Percentiles rank a stretch among this genome's conserved stretches.
Conservation (phyloP, 2,329 filamentous ascomycete genomes). For the Fusarium tricinctum region DNA sequence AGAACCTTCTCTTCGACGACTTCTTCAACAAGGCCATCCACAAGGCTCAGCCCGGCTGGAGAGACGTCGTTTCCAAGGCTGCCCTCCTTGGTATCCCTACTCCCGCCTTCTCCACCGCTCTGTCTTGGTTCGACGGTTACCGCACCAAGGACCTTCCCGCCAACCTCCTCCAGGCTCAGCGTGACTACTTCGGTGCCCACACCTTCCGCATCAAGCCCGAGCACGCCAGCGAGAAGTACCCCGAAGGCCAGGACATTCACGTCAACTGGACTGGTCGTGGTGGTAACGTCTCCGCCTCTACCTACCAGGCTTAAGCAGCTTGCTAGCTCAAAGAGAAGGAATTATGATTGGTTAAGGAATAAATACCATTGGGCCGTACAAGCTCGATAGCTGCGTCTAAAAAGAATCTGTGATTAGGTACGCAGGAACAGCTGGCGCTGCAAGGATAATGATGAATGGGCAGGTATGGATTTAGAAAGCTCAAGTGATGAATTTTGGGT, state of each 20-base stretch:
- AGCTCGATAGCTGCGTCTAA: conserved; percentile 43
- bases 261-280: conserved; percentile 99
- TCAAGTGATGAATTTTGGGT: conserved; percentile 42
- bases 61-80: conserved; percentile 90
- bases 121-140: conserved; percentile 99
- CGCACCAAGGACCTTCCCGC: conserved; percentile 96
- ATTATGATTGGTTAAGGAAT: conserved; percentile 30
- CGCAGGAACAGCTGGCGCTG: conserved; percentile 45
- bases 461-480: conserved; percentile 47
- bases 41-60: conserved; percentile 93
- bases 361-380: conserved; percentile 42
- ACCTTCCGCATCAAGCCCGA: conserved; percentile 92
- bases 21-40: conserved; percentile 99
- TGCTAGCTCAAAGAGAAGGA: conserved; percentile 23
- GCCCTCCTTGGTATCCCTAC: conserved; percentile 96
- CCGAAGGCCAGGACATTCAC: conserved; percentile 89
- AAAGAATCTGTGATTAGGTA: conserved; percentile 45
- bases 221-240: conserved; percentile 81
- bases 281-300: conserved; percentile 96
- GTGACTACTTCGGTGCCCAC: conserved; percentile 99
- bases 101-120: conserved; percentile 94
- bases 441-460: conserved; percentile 49
- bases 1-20: conserved; percentile 98
- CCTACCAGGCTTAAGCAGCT: conserved; percentile 87
- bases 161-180: conserved; percentile 98